Evolutionary conservation across 495 filamentous ascomycete genomes (phyloP).

Genomic region (Xylaria acuta): DNA sequence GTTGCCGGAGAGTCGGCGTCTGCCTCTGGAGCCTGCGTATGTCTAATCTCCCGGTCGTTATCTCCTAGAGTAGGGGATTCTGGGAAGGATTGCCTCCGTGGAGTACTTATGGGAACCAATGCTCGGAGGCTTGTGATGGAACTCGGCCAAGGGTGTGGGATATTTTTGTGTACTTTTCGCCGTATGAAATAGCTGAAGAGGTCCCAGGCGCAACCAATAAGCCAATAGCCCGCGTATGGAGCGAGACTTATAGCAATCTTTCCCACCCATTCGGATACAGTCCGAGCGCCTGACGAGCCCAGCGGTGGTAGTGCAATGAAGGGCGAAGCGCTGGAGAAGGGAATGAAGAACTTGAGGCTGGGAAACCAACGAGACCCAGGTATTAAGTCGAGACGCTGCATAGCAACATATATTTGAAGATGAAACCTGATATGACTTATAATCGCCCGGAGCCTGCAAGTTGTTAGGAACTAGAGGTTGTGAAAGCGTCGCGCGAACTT

Average conservation of each 20-base stretch:
- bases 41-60: slow-evolving; percentile 36
- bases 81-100: slow-evolving; percentile 31
- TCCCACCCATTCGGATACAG: slow-evolving; percentile 41
- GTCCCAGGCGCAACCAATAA: slow-evolving; percentile 31
- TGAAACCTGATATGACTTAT: slow-evolving; percentile 50
- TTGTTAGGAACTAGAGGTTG: slow-evolving; percentile 19
- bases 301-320: slow-evolving; percentile 47
- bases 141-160: slow-evolving; percentile 33
- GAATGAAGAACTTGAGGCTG: slow-evolving; percentile 53
- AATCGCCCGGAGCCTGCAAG: slow-evolving; percentile 36
- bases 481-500: slow-evolving; percentile 1
- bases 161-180: slow-evolving; percentile 25
- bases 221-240: slow-evolving; percentile 46
- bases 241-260: slow-evolving; percentile 37
- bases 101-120: neutral
- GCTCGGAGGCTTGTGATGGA: slow-evolving; percentile 11
- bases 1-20: slow-evolving; percentile 33
- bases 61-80: slow-evolving; percentile 40
- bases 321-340: slow-evolving; percentile 55
- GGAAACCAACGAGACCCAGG: slow-evolving; percentile 48
- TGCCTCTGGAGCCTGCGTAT: slow-evolving; percentile 30
- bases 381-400: slow-evolving; percentile 57
- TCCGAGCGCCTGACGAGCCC: slow-evolving; percentile 30
- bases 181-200: slow-evolving; percentile 24
- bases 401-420: slow-evolving; percentile 52